Percentiles rank a stretch among this genome's conserved stretches.
These are phyloP conservation scores for Coemansia sp. DNA, from an alignment of 192 early-diverging fungal species.

Conservation along the genomic window DNA sequence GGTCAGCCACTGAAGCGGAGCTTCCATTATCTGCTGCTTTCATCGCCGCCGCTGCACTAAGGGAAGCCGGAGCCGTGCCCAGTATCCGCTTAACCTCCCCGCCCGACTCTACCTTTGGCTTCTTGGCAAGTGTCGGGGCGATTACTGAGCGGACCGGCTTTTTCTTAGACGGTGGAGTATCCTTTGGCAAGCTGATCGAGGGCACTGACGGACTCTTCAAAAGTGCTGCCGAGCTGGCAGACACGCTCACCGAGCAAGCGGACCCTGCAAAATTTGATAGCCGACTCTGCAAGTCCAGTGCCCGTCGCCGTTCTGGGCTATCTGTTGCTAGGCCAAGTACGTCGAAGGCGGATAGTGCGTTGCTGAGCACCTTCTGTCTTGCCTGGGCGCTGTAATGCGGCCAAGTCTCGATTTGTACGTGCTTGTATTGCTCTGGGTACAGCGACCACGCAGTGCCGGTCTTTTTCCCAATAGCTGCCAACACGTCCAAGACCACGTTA, in stretches of 20 bases:
- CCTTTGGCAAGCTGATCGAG: slow-evolving; percentile 8
- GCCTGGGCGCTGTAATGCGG: slow-evolving; percentile 42
- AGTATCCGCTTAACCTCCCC: slow-evolving; percentile 4
- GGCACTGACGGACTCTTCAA: slow-evolving; percentile 4
- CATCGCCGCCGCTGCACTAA: neutral
- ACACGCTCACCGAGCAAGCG: neutral
- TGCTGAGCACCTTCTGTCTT: slow-evolving; percentile 35
- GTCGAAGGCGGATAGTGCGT: slow-evolving; percentile 56
- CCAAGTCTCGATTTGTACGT: slow-evolving; percentile 57
- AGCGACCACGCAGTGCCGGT: slow-evolving; percentile 43
- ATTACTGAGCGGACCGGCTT: slow-evolving; percentile 32
- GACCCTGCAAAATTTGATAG: neutral
- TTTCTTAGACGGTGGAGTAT: slow-evolving; percentile 23
- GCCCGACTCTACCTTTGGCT: slow-evolving; percentile 5
- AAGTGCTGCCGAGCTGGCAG: neutral
- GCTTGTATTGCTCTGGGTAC: slow-evolving; percentile 47
- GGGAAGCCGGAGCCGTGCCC: neutral
- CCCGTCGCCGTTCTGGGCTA: slow-evolving; percentile 48
- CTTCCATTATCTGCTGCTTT: neutral
- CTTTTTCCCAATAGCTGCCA: slow-evolving; percentile 9
- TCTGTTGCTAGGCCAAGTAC: slow-evolving; percentile 44
- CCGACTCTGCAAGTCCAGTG: slow-evolving; percentile 8
- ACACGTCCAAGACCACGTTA: slow-evolving; percentile 14
- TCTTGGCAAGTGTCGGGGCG: slow-evolving; percentile 27
- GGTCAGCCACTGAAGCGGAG: neutral